Conservation (phyloP, 495 filamentous ascomycete species). For the Tuber indicum region DNA sequence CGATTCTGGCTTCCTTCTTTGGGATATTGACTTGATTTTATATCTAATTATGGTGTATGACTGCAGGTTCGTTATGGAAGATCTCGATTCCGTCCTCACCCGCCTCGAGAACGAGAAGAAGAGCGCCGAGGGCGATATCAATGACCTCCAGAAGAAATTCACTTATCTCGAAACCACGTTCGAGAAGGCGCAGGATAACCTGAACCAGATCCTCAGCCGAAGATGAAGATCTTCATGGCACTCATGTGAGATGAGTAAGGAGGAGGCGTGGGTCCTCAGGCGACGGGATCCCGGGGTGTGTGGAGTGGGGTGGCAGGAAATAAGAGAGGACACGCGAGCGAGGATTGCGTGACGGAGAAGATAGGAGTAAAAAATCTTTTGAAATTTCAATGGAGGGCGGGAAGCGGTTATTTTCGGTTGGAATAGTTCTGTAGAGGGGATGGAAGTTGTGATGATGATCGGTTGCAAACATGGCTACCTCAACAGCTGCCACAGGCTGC, state of each 20-base stretch:
- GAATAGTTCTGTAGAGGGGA: not conserved
- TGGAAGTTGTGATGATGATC: not conserved
- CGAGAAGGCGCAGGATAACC: slow-evolving; percentile 82
- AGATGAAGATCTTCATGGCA: slow-evolving; percentile 41
- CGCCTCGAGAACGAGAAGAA: slow-evolving; percentile 68
- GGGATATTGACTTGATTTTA: not conserved
- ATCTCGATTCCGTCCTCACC: slow-evolving; percentile 64
- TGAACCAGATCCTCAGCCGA: slow-evolving; percentile 73
- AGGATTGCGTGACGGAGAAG: not conserved
- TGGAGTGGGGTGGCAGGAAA: not conserved
- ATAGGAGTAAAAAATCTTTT: not conserved
- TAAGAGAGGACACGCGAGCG: not conserved
- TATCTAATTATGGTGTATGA: not conserved
- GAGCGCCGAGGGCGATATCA: slow-evolving; percentile 68
- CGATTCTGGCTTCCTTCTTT: slow-evolving; percentile 1
- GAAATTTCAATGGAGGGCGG: not conserved
- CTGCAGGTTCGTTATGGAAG: slow-evolving; percentile 75
- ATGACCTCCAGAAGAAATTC: slow-evolving; percentile 77
- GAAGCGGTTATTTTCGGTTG: not conserved
- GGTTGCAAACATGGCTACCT: not conserved
- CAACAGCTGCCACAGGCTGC: not conserved
- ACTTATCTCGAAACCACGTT: slow-evolving; percentile 91
- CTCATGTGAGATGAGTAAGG: not conserved
- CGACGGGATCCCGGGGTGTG: not conserved
- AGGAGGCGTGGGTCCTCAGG: not conserved